Evolutionary conservation across 2,329 filamentous ascomycete genomes (phyloP), one percentile per base, ranked within the genome.

Genomic region (Calonectria naviculata): DNA sequence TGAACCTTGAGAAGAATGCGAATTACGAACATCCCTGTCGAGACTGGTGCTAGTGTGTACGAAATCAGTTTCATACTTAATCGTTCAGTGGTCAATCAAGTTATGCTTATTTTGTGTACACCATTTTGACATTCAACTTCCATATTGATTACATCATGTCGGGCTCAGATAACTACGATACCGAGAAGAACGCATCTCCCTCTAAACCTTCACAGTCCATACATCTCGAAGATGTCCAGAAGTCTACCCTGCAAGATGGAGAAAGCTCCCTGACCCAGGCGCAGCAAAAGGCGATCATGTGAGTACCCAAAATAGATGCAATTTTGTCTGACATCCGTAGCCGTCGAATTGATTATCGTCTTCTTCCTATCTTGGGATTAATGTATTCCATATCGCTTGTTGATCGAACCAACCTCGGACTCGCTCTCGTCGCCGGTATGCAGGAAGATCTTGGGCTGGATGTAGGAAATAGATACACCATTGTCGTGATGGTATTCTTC

Each of bases 311-410:
- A 19, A 12, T 26, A 24, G 3, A 24, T 4, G 31, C 7, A 12
- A 29, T 21, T 19, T 5, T 19, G 21, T 7, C 31, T 58, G 5
- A 58, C 34, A 7, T 7, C 6, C 15, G 9, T 44, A 61, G 56
- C 24, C 56, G 56, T 8, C 56, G 56, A 2, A 61, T 61, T 12
- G 56, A 61, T 17, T 21, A 15, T 9, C 56, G 56, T n/a, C 26
- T 61, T 10, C 38, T 61, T 10, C 56, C 56, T 26, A 61, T 61
- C n/a, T 21, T 61, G 5, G 56, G 56, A 29, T 13, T 61, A 28
- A 61, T 61, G 56, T 61, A 61, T 44, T 61, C 56, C 17, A 61
- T 61, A 15, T 61, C 56, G 3, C 56, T 61, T 1, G 38, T 61
- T 17, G 56, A 61, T 9, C 56, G 56, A 21, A 42, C 56, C 4